Evolutionary conservation across 1,139 yeast species (phyloP).

Genomic region (Saccharomyces hybrid): DNA sequence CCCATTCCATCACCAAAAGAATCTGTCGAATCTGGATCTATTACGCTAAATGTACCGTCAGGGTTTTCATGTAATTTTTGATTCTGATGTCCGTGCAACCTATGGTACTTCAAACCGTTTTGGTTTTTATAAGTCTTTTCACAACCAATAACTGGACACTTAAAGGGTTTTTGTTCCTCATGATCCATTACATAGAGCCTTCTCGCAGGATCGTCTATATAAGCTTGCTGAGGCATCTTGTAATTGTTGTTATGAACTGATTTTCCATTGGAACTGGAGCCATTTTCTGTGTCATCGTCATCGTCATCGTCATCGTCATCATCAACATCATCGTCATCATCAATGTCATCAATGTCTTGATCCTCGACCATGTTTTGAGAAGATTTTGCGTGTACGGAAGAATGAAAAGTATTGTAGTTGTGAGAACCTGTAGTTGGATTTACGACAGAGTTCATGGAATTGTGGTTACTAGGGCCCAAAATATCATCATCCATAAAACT

Average conservation of each 20-base stretch:
- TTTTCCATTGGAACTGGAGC: not conserved
- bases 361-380: conserved; percentile 12
- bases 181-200: conserved; percentile 87
- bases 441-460: not conserved
- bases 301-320: conserved; percentile 35
- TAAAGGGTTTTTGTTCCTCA: conserved; percentile 90
- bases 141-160: conserved; percentile 97
- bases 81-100: conserved; percentile 95
- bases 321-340: conserved; percentile 20
- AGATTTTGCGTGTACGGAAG: not conserved
- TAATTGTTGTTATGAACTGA: conserved; percentile 4
- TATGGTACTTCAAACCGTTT: conserved; percentile 92
- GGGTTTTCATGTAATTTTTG: conserved; percentile 86
- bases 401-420: conserved; percentile 1
- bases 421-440: not conserved
- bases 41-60: conserved; percentile 86
- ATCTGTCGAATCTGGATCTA: conserved; percentile 79
- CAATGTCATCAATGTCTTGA: conserved; percentile 12
- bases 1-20: conserved; percentile 84
- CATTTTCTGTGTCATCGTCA: conserved; percentile 31
- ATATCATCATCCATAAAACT: conserved; percentile 26
- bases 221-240: conserved; percentile 41
- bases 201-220: conserved; percentile 88
- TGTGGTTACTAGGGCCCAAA: conserved; percentile 7
- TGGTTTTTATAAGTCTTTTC: conserved; percentile 96